Base-by-base conservation (phyloP, 768 basidiomycete genomes). In the Suillus tomentosus region DNA sequence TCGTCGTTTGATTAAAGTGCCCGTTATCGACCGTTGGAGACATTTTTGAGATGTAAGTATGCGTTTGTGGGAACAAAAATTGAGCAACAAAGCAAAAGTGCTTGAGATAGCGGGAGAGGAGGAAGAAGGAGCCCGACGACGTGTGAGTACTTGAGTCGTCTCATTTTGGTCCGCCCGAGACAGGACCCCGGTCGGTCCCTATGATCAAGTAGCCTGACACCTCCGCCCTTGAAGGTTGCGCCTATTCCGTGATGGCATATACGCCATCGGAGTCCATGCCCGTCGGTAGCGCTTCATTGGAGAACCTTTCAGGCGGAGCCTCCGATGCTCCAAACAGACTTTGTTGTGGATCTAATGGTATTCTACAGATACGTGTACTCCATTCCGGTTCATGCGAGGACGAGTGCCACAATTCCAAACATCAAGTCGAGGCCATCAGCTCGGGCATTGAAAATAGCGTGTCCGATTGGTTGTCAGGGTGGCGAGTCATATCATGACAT, bases 21-120 rank as follows among this genome's bases (percentile, higher is more conserved):
- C 68, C 68, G 53, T 66, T 72, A 65, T 66, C 53, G 10, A 39
- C 27, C 14, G 68, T 68, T 53, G 69, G 65, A 56, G 70, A 63
- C 74, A 76, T 76, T 59, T 31, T 40, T 66, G 51, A 63, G n/a
- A 11, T 8, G 15, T 47, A n/a, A 54, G 53, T 54, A 27, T 11
- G 53, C 40, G 43, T 40, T 56, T 55, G 63, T 8, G 14, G 15
- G 54, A 55, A 31, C 15, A 42, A 42, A 42, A 42, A 11, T 19
- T 42, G 39, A 57, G 37, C n/a, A 27, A 19, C 39, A 27, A n/a
- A n/a, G n/a, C n/a, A n/a, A 58, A 3, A 58, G 56, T 24, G 7
- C 19, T 15, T 39, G 39, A n/a, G 56, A 40, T 58, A 5, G 36
- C 5, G 53, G 34, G 34, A 11, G 19, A 31, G 34, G n/a, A 54